Conservation (phyloP, 2,329 filamentous ascomycete species). For the Hypoxylon sp. region DNA sequence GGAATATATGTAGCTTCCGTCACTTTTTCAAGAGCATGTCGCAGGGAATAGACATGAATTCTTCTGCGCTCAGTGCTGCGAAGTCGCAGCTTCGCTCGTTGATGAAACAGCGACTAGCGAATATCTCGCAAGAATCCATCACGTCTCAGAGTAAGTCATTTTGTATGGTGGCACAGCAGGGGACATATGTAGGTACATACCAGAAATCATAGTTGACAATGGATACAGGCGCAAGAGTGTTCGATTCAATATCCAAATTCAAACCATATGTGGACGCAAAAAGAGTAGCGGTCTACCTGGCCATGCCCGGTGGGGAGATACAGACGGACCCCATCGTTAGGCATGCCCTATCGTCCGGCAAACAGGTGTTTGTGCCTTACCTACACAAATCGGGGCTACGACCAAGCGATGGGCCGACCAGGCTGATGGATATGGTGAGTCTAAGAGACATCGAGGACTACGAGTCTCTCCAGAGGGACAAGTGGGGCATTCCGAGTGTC, state of each 20-base stretch:
- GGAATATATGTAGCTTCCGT: constrained; percentile 12
- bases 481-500: constrained; percentile 95
- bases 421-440: constrained; percentile 95
- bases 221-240: constrained; percentile 71
- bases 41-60: constrained; percentile 49
- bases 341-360: constrained; percentile 81
- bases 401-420: constrained; percentile 65
- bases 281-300: constrained; percentile 87
- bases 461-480: constrained; percentile 79
- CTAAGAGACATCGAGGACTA: constrained; percentile 81
- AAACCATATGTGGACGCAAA: constrained; percentile 80
- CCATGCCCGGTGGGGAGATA: constrained; percentile 90
- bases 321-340: constrained; percentile 86
- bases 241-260: constrained; percentile 73
- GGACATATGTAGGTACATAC: constrained; percentile 5
- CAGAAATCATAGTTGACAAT: constrained; percentile 20
- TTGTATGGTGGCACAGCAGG: constrained; percentile 3
- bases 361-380: constrained; percentile 92
- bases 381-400: constrained; percentile 72
- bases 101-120: constrained; percentile 75
- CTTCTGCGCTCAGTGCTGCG: constrained; percentile 66
- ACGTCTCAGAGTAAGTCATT: constrained; percentile 74
- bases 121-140: constrained; percentile 72
- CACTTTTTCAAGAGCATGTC: constrained; percentile 41
- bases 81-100: constrained; percentile 81